Evolutionary conservation across 2,329 filamentous ascomycete species (phyloP), one percentile per base, ranked within the genome.

Genomic region (Amauroascus niger): DNA sequence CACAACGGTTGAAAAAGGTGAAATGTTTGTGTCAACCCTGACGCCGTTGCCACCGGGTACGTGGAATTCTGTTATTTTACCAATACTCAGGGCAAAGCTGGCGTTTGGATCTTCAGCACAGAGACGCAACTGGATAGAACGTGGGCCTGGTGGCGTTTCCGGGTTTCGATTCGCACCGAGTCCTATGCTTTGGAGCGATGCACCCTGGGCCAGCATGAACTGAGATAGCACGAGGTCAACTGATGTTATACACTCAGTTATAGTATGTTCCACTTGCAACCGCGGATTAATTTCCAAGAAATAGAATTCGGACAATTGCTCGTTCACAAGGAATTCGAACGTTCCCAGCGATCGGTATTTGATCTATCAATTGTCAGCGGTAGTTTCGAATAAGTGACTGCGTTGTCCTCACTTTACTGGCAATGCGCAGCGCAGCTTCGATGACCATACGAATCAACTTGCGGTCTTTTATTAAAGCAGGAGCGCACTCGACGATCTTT

Each of bases 271-370:
- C 37, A 83, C 80, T 61, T 82, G 79, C 1, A 82, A 63, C 2
- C 80, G 71, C 0, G 80, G 79, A 53, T 83, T 83, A 57, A 82
- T 73, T 60, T 83, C 80, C 5, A 83, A 64, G 59, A 83, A 82
- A 64, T 75, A 82, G 63, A 76, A 79, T 22, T 78, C 73, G 1
- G 63, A 62, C 0, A 66, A 73, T 0, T 64, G 55, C 9, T 76
- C 73, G 54, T 77, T 78, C 11, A 82, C 72, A 0, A 85, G 69
- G 54, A 84, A 84, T 62, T 85, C 82, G 57, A 83, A 83, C 0
- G 81, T 84, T 7, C 81, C 82, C 0, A 84, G 68, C 0, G 78
- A 82, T 46, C 70, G 68, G 62, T 84, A 84, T 3, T 71, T 66
- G 49, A 81, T 74, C 67, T 76, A 56, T 18, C 6, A 16, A 14